Evolutionary conservation across 2,329 filamentous ascomycete genomes (phyloP), one percentile per base, ranked within the genome.

Genomic region (Paecilomyces niveus): DNA sequence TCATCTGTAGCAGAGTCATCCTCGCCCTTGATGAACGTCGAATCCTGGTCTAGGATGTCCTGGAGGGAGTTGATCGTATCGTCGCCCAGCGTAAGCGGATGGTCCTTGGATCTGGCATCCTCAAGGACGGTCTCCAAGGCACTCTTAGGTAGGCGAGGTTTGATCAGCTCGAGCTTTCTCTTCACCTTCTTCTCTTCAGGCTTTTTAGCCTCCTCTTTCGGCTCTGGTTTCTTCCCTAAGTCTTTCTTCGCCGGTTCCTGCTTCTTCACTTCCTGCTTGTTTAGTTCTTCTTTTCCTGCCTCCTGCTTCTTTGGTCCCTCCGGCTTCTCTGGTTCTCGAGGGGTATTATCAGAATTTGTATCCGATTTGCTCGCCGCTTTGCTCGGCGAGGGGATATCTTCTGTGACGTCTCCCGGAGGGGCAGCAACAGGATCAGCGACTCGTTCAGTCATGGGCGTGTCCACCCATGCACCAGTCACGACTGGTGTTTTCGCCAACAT

Each of bases 1-100:
- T 73, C 68, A 3, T 71, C 68, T 58, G 10, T 35, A 13, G 31
- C 29, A 21, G 31, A 54, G 21, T 72, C 64, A 54, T 65, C 64
- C 52, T 70, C 68, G 3, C 62, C 59, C 51, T 72, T 71, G 3
- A 66, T 26, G 26, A 65, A 66, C 24, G 58, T 63, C 18, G 67
- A 62, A 10, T 63, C 59, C 32, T 70, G 69, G 8, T 75, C 67
- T 49, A 80, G 65, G 24, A 79, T 66, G 13, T 73, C 69, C 56
- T 77, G 71, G 18, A 80, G 71, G 18, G 75, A 78, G 55, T 78
- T 74, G 50, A 80, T 71, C 1, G 77, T 80, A 60, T 75, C 74
- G 58, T 79, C 76, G 11, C 76, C 75, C 4, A 77, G 61, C 11
- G 70, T 68, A 18, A 78, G 63, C 1, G 68, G 64, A 21, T 76